A percentile compares a stretch with the other conserved stretches of the same genome.
These are phyloP conservation scores for Thelonectria olida DNA, from an alignment of 2,329 filamentous ascomycete genomes.

Conservation along the genomic window DNA sequence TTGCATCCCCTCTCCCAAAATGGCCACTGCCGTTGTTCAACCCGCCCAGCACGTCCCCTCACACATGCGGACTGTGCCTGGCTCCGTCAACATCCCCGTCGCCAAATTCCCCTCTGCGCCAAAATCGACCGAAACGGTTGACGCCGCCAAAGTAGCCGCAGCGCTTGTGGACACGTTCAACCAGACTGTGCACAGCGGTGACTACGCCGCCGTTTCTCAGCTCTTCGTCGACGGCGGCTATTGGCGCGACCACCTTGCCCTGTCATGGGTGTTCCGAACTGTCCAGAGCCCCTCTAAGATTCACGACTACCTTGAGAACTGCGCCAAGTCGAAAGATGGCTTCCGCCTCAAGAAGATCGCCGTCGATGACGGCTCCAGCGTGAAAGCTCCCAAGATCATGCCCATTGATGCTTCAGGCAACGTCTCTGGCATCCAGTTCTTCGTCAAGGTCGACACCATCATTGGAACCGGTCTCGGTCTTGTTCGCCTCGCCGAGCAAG, in stretches of 20 bases:
- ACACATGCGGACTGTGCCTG: constrained; percentile 49
- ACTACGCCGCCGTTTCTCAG: constrained; percentile 45
- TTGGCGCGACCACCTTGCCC: constrained; percentile 67
- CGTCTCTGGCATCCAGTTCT: constrained; percentile 64
- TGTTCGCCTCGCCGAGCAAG: constrained; percentile 57
- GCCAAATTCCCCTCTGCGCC: constrained; percentile 52
- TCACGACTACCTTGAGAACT: constrained; percentile 47
- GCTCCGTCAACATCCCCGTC: constrained; percentile 63
- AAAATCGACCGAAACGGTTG: constrained; percentile 37
- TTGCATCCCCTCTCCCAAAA: constrained; percentile 5
- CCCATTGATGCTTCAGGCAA: constrained; percentile 60
- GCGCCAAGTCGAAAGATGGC: constrained; percentile 44
- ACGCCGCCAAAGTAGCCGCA: constrained; percentile 50
- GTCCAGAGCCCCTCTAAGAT: constrained; percentile 55
- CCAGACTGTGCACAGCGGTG: constrained; percentile 45
- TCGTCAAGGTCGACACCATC: constrained; percentile 62
- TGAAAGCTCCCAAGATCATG: constrained; percentile 53
- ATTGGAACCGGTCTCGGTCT: constrained; percentile 66
- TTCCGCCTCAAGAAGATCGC: constrained; percentile 54
- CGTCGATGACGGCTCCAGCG: constrained; percentile 55
- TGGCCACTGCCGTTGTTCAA: constrained; percentile 34
- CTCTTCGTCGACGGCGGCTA: constrained; percentile 53
- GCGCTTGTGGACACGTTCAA: constrained; percentile 53
- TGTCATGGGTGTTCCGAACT: constrained; percentile 66
- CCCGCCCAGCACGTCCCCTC: constrained; percentile 35